Evolutionary conservation across 805 yeast species (phyloP), one percentile per base, ranked within the genome.

Genomic region (Pichia cabralensis): DNA sequence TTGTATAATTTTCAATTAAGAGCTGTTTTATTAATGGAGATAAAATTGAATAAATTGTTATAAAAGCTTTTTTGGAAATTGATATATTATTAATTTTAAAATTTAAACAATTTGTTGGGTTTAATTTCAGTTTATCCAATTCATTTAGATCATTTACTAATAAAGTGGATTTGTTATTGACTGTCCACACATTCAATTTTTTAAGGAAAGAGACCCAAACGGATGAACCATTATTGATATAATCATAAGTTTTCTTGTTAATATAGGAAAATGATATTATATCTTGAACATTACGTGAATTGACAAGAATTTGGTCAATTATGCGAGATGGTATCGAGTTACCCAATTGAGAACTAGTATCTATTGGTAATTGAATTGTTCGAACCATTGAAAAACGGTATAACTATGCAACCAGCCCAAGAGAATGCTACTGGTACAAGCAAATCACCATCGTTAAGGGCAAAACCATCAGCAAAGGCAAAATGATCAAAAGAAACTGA

Each of bases 1-100:
- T 56, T 8, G 53, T 39, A 34, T 57, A 56, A 36, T 58, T 55
- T 22, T 49, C 49, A n/a, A 58, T 40, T 14, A 58, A 41, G 33
- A 60, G 28, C 33, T 56, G 56, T 20, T 43, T 42, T 8, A 57
- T 36, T 3, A 56, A 43, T 2, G 63, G 63, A 4, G 45, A 41
- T 35, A 58, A 28, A n/a, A 42, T 42, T 8, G 46, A 37, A 34
- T 54, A 56, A 1, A 58, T 46, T 16, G 36, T 33, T 5, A 47
- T 49, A 34, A 60, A 58, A 13, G 43, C 30, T 5, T 12, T 22
- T 28, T 52, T 44, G 4, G 61, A 53, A 7, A 50, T 22, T 27
- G 43, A 38, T 8, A 49, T 43, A 31, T 55, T 56, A 15, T 41
- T 32, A 8, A 48, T 43, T 21, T 45, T 47, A 10, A 30, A 30